Base-by-base conservation (phyloP, 2,329 filamentous ascomycete genomes). In the Acrodontium crateriforme region DNA sequence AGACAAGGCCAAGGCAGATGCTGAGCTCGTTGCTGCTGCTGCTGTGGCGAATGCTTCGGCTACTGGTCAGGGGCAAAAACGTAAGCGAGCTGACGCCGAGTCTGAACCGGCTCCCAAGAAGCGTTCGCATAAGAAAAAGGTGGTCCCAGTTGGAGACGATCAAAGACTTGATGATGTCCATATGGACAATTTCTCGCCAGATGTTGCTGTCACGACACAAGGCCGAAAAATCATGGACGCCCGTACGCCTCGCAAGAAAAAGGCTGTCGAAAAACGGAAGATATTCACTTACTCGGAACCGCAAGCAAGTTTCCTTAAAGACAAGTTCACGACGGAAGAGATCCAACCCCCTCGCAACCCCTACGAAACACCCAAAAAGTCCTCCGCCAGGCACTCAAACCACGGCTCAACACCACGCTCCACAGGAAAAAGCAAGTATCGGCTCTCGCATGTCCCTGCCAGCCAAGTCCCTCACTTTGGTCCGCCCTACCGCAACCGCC, bases 401-500 rank as follows among this genome's bases (percentile, higher is more conserved):
- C n/a, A n/a, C n/a, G n/a, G n/a, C n/a, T n/a, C n/a, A n/a, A n/a
- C n/a, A n/a, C n/a, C n/a, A n/a, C n/a, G n/a, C n/a, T n/a, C n/a
- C n/a, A n/a, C n/a, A n/a, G n/a, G n/a, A n/a, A n/a, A n/a, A n/a
- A n/a, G n/a, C n/a, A n/a, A n/a, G n/a, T n/a, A n/a, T n/a, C n/a
- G n/a, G n/a, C n/a, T n/a, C n/a, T n/a, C n/a, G n/a, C n/a, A n/a
- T n/a, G n/a, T 24, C n/a, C 18, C 24, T 6, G 13, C 25, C 19
- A 16, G 9, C 17, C 16, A 33, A 14, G 27, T 42, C 24, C 1
- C 21, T 0, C 38, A 45, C 31, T 15, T 41, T 18, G 41, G 41
- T 5, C 37, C 36, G 9, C 19, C 44, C 29, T 47, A 37, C 25
- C 8, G 23, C 1, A 40, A 30, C 20, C 42, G 36, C 11, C 41